Conservation (phyloP, 1,284 basidiomycete species). For the Marasmius fiardii region DNA sequence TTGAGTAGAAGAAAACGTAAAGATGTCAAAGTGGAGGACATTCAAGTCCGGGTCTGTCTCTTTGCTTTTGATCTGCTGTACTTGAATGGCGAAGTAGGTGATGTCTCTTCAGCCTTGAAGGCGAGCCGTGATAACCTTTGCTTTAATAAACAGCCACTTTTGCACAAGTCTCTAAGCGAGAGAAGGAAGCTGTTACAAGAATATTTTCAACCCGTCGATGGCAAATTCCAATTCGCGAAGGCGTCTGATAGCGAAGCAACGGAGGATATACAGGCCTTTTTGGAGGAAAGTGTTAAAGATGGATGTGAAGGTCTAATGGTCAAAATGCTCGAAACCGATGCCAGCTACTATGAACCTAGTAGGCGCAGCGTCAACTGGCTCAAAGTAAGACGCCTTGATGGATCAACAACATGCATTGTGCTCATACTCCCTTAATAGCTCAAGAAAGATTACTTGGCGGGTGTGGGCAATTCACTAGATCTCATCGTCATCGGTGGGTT, state of each 20-base stretch:
- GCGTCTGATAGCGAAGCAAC: constrained; percentile 86
- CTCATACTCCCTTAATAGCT: constrained; percentile 48
- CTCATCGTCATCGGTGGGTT: constrained; percentile 96
- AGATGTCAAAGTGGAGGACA: constrained; percentile 95
- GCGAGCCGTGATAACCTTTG: constrained; percentile 5
- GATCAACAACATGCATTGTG: background rate
- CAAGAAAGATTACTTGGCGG: constrained; percentile 97
- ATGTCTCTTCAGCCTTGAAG: background rate
- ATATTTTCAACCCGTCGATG: constrained; percentile 80
- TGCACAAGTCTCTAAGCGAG: constrained; percentile 66
- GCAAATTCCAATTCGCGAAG: constrained; percentile 93
- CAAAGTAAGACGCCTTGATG: constrained; percentile 57
- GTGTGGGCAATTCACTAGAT: constrained; percentile 96
- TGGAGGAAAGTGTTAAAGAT: constrained; percentile 96
- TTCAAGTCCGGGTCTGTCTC: constrained; percentile 92
- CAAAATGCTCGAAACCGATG: constrained; percentile 92
- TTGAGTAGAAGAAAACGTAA: constrained; percentile 94
- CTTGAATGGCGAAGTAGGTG: constrained; percentile 85
- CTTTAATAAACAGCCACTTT: constrained; percentile 46
- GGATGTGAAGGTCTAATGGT: constrained; percentile 99
- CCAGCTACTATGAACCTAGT: constrained; percentile 94
- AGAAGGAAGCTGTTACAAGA: constrained; percentile 75
- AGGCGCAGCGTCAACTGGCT: constrained; percentile 96
- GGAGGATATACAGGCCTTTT: constrained; percentile 93
- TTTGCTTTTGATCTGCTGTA: constrained; percentile 96